phyloP scores from a whole-genome alignment of 1,284 basidiomycete species.

The Ustilago xerochloae region DNA sequence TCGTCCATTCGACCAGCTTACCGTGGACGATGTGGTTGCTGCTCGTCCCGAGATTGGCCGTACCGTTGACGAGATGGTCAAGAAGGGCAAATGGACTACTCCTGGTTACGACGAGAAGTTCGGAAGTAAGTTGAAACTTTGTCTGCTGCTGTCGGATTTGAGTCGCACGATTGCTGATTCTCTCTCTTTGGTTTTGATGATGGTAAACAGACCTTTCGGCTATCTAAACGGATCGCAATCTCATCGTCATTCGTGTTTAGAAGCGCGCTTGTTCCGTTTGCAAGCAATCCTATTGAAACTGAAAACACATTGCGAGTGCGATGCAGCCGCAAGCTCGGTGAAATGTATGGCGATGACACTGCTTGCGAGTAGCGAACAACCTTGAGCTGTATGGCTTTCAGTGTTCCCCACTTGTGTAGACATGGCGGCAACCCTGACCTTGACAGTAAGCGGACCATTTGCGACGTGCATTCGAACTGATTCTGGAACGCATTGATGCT shows the following conservation, averaged over 20 bases:
- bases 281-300: constrained; percentile 15
- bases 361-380: no score
- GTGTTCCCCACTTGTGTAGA: no score
- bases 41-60: constrained; percentile 93
- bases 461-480: no score
- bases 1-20: constrained; percentile 96
- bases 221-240: constrained; percentile 34
- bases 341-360: no score
- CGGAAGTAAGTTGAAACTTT: constrained; percentile 66
- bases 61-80: constrained; percentile 94
- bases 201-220: constrained; percentile 60
- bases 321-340: no score
- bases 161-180: no score
- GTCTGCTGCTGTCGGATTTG: no score
- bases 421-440: no score
- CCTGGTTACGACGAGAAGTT: constrained; percentile 68
- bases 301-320: not conserved
- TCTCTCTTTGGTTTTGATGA: not conserved
- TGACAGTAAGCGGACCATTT: no score
- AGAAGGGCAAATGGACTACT: constrained; percentile 99
- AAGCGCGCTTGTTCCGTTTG: no score
- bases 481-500: no score
- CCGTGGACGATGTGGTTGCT: constrained; percentile 88
- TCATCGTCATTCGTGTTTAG: not conserved
- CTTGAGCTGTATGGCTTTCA: no score